These are phyloP conservation scores for Cordyceps militaris DNA, from an alignment of 2,329 filamentous ascomycete genomes.

Conservation along the genomic window DNA sequence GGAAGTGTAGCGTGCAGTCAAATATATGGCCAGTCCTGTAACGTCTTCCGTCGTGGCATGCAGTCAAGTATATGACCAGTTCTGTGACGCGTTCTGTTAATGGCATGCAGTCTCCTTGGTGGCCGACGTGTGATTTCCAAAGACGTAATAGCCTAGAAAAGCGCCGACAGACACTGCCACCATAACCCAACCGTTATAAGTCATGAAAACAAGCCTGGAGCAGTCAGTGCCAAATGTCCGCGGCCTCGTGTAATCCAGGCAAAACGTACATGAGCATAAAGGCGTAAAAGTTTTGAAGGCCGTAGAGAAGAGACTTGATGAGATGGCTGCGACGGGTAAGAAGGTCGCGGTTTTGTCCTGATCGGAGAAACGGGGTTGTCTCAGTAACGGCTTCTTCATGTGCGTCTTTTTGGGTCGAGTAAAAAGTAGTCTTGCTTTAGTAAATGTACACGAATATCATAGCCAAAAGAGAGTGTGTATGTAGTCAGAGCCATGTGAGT, in stretches of 20 bases:
- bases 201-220: slow-evolving; percentile 93
- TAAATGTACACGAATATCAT: not conserved
- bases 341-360: slow-evolving; percentile 63
- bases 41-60: slow-evolving; percentile 19
- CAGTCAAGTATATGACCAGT: not conserved
- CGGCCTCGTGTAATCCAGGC: not conserved
- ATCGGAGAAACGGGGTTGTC: slow-evolving; percentile 54
- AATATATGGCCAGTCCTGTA: not conserved
- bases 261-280: slow-evolving; percentile 95
- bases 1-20: too few relatives aligned
- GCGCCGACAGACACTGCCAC: slow-evolving; percentile 80
- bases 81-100: slow-evolving; percentile 35
- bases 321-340: slow-evolving; percentile 64
- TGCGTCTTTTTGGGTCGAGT: not conserved
- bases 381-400: slow-evolving; percentile 44
- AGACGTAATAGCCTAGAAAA: slow-evolving; percentile 79
- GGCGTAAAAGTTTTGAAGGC: slow-evolving; percentile 92
- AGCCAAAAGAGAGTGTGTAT: not conserved
- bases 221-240: not conserved
- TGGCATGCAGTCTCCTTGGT: slow-evolving; percentile 90
- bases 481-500: not conserved
- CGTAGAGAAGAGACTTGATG: slow-evolving; percentile 78
- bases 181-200: slow-evolving; percentile 99
- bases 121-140: slow-evolving; percentile 62
- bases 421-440: not conserved